Evolutionary conservation across 1,139 yeast genomes (phyloP), one percentile per base, ranked within the genome.

Genomic region (Candida smagusa): DNA sequence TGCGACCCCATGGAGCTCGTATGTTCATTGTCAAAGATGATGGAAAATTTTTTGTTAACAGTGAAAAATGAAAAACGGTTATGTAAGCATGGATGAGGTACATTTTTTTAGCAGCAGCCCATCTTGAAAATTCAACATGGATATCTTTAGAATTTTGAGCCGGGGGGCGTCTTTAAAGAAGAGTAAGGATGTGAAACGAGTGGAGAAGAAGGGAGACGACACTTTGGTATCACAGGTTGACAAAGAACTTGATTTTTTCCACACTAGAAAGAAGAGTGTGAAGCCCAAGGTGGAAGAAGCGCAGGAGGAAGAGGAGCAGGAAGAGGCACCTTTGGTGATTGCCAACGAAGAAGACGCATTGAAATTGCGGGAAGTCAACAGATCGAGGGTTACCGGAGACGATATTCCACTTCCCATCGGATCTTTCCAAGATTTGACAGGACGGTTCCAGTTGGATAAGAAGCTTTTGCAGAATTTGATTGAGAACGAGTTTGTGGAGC

Each of bases 331-430:
- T 4, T 69, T 72, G 19, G 72, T 65, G 36, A 77, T 86, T 31
- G 53, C 73, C 1, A 72, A 66, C 11, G 70, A 61, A 22, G 74
- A 74, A 34, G 86, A 85, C 32, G 92, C 94, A 1, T 53, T 49
- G 3, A 58, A 54, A 19, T 68, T 81, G 42, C 72, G 96, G 45
- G 73, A 73, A 43, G 53, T 70, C 3, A 72, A 79, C 49, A 71
- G 70, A 44, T 76, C 81, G 34, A 85, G 84, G 46, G 80, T 86
- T 23, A 68, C 83, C 1, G 96, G 96, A 30, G 74, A 73, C 34
- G 95, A 87, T 58, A 59, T 84, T 6, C 96, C 97, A 7, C 61
- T 85, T 26, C 97, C 97, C 2, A 82, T 92, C 40, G 94, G 92
- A 2, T 84, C 95, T 1, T 92, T 92, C 58, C 82, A 83, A 46